Evolutionary conservation across 2,329 filamentous ascomycete genomes (phyloP), one percentile per base, ranked within the genome.

Genomic region (Stemphylium vesicarium): DNA sequence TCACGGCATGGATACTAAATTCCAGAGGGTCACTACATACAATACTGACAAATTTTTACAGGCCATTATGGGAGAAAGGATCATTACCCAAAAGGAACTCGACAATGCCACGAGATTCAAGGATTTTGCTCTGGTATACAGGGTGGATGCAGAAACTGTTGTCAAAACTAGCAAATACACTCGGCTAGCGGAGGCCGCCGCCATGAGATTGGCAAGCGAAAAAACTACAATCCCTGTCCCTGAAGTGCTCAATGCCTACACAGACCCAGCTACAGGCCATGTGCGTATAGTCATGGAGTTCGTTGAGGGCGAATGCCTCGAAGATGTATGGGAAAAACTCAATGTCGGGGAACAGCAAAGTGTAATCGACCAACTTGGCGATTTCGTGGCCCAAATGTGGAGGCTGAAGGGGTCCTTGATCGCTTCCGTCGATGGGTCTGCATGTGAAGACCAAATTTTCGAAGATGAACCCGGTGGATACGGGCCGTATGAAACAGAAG

Each of bases 271-370:
- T 31, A 44, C 36, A 11, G 56, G 53, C 15, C 53, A 56, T 49
- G 38, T 41, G 13, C 48, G 52, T 22, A 63, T 63, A 24, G 56
- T 63, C 9, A 63, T 63, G 60, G 58, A 63, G 38, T 59, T 56
- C 33, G 51, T 63, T 12, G 52, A 59, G 38, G 60, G 60, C 8
- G 49, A 59, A 29, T 38, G 38, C 11, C 59, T 63, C 11, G 46
- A 36, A 37, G n/a, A 37, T 16, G n/a, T 8, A 9, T 37, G 35
- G 35, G 3, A 37, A 4, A 15, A 13, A 37, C 11, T 16, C 13
- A 16, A 37, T 16, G 1, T 9, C 4, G 13, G 15, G 1, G 4
- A 37, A 37, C 15, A 37, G 18, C 9, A 57, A 44, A 55, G 54
- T 37, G 48, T 48, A 32, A 51, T 15, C 24, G 51, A 60, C 26